Base-by-base conservation (phyloP, 2,329 filamentous ascomycete species). In the Zasmidium angulare region DNA sequence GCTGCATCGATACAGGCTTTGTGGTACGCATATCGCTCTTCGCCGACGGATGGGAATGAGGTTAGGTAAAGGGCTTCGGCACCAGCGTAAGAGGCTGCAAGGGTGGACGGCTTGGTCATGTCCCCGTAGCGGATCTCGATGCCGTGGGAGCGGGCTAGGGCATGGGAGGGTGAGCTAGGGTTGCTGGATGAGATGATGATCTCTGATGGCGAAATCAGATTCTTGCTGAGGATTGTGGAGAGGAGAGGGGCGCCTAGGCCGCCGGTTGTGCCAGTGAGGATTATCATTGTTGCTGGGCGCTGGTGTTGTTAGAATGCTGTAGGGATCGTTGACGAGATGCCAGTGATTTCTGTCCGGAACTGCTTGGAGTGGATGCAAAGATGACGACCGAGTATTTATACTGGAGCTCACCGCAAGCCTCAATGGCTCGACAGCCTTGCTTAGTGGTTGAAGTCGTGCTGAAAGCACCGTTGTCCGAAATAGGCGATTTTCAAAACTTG, bases 1-100 rank as follows among this genome's bases (percentile, higher is more conserved):
- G 82, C 77, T 48, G 79, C 82, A 63, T 89, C 84, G 58, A 89
- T 76, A 19, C 36, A 43, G 3, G 11, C n/a, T 19, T 43, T 43
- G 14, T 43, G 36, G 12, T 17, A 19, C n/a, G 9, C 14, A 17
- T 43, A 43, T 43, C 36, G 6, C 36, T 43, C 36, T 3, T 9
- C 6, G 6, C 36, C 36, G n/a, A 17, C 14, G 36, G 12, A 17
- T 3, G 12, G 36, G 14, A 9, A 43, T 7, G 36, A 43, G n/a
- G 36, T 43, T 19, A 43, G 14, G 36, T 43, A 43, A 3, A 43
- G 14, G 3, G n/a, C 36, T 43, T 43, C 36, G 6, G 36, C 36
- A 17, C 36, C 36, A 3, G 7, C 7, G 36, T 43, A 43, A 17
- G 36, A 43, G 9, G 9, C 12, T 17, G n/a, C 7, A 3, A 43